phyloP scores from a whole-genome alignment of 495 filamentous ascomycete genomes.

The Penicillium maclennaniae region DNA sequence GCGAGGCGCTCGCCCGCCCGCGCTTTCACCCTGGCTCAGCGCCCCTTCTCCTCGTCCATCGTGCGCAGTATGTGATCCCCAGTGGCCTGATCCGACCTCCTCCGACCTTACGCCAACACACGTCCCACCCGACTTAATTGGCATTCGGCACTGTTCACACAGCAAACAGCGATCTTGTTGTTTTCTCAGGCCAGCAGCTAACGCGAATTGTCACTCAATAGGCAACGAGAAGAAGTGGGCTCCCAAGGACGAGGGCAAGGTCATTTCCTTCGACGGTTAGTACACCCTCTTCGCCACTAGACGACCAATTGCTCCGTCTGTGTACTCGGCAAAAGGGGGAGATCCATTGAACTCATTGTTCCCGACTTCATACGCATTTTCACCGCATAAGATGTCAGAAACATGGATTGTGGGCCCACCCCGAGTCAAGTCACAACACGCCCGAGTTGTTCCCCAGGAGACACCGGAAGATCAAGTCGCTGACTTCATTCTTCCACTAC shows the following conservation, averaged over 20 bases:
- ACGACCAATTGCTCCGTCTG: slow-evolving; percentile 12
- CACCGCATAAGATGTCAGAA: slow-evolving; percentile 7
- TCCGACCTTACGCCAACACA: slow-evolving; percentile 18
- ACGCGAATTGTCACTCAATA: slow-evolving; percentile 23
- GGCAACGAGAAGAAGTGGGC: slow-evolving; percentile 37
- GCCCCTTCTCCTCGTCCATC: slow-evolving; percentile 48
- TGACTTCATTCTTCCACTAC: slow-evolving; percentile 4
- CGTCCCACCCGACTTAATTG: slow-evolving; percentile 20
- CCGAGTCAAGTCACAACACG: slow-evolving; percentile 3
- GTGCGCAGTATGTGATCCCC: slow-evolving; percentile 43
- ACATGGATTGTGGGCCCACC: slow-evolving; percentile 13
- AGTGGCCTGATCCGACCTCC: slow-evolving; percentile 25
- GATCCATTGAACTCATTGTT: not conserved
- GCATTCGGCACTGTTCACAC: not conserved
- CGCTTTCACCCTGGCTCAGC: slow-evolving; percentile 45
- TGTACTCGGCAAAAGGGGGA: not conserved
- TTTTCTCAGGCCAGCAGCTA: slow-evolving; percentile 19
- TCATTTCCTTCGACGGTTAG: slow-evolving; percentile 45
- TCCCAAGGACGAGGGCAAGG: slow-evolving; percentile 40
- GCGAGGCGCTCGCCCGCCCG: slow-evolving; percentile 65
- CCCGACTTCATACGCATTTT: slow-evolving; percentile 2
- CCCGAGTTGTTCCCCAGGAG: not conserved
- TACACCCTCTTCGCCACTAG: slow-evolving; percentile 10
- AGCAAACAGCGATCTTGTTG: not conserved
- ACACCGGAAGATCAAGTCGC: not conserved